Conservation (phyloP, 1,139 yeast species). For the Pneumocystis jirovecii region DNA sequence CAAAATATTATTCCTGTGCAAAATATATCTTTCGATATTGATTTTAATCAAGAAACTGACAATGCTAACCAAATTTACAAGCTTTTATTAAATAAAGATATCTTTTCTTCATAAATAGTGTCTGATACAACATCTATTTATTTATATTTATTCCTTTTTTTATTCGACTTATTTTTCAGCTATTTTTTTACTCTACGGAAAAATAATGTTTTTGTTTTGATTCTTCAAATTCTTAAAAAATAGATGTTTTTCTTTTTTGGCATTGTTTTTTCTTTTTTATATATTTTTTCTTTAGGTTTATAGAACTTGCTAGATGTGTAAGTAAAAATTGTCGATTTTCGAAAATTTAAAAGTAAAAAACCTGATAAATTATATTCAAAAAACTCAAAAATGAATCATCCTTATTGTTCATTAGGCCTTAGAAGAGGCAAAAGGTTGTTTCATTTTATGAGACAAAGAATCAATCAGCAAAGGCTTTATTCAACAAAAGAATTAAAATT, state of each 20-base stretch:
- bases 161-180: neutral
- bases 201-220: neutral
- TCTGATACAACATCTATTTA: neutral
- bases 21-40: neutral
- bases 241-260: neutral
- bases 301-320: neutral
- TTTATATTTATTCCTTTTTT: neutral
- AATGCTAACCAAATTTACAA: neutral
- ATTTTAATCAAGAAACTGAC: neutral
- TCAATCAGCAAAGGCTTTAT: neutral
- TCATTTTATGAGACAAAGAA: neutral
- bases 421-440: neutral
- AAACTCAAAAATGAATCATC: neutral
- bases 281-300: neutral
- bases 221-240: neutral
- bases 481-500: slow-evolving; percentile 70
- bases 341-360: neutral
- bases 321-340: neutral
- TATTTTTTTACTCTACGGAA: neutral
- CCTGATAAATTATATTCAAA: neutral
- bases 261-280: neutral
- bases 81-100: neutral
- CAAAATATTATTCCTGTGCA: neutral
- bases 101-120: neutral
- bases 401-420: neutral